Evolutionary conservation across 495 filamentous ascomycete genomes (phyloP).

Genomic region (Aspergillus ellipticus): DNA sequence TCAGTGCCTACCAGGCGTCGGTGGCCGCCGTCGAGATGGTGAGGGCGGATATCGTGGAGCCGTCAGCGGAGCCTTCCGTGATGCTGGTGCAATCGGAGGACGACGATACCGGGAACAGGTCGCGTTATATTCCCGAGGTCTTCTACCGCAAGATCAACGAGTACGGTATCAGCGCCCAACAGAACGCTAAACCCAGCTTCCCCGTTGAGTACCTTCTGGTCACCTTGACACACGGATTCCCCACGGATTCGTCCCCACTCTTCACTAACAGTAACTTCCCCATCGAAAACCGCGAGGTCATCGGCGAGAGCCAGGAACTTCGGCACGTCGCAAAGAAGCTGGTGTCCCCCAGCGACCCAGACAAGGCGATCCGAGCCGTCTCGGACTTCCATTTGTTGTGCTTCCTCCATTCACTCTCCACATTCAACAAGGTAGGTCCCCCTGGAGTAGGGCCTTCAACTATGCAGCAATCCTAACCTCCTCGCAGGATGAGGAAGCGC

Average conservation of each 20-base stretch:
- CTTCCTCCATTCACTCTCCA: conserved; percentile 75
- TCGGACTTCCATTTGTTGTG: conserved; percentile 93
- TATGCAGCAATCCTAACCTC: conserved; percentile 12
- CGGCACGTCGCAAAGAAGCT: conserved; percentile 59
- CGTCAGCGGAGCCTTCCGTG: conserved; percentile 83
- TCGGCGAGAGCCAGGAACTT: conserved; percentile 79
- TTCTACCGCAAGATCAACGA: conserved; percentile 96
- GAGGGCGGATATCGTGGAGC: conserved; percentile 88
- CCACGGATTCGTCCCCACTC: conserved; percentile 66
- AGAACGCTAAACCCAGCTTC: conserved; percentile 94
- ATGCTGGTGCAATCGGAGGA: conserved; percentile 96
- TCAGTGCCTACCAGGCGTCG: conserved; percentile 91
- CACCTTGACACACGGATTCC: conserved; percentile 95
- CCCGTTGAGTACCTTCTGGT: conserved; percentile 95
- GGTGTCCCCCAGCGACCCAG: conserved; percentile 54
- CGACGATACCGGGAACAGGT: conserved; percentile 62
- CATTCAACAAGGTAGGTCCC: conserved; percentile 73
- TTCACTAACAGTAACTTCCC: conserved; percentile 74
- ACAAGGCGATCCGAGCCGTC: conserved; percentile 61
- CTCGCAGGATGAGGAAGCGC: conserved; percentile 77
- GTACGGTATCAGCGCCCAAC: conserved; percentile 91
- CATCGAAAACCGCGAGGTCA: conserved; percentile 81
- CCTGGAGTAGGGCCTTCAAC: not conserved
- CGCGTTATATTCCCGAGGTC: conserved; percentile 93
- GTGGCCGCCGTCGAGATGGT: conserved; percentile 97